These are phyloP conservation scores for Lentinula lateritia DNA, from an alignment of 768 basidiomycete species.

Conservation along the genomic window DNA sequence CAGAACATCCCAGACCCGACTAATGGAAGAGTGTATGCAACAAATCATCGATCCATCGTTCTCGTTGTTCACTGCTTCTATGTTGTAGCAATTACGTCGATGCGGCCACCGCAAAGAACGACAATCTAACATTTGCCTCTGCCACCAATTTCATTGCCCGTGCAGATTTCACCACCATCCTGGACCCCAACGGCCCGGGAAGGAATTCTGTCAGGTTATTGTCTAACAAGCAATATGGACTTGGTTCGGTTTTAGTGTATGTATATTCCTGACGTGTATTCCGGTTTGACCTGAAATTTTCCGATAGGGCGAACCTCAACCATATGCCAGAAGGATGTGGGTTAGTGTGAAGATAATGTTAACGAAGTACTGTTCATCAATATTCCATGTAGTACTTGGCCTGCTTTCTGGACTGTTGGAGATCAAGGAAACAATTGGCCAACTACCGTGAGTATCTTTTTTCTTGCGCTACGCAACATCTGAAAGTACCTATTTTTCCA, in stretches of 20 bases:
- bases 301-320: slow-evolving; percentile 27
- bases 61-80: neutral
- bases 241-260: slow-evolving; percentile 27
- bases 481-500: neutral
- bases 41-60: neutral
- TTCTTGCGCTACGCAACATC: neutral
- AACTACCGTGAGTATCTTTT: slow-evolving; percentile 19
- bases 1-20: slow-evolving; percentile 55
- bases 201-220: slow-evolving; percentile 36
- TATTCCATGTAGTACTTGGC: slow-evolving; percentile 25
- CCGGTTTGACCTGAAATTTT: neutral
- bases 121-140: slow-evolving; percentile 36
- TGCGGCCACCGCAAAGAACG: slow-evolving; percentile 28
- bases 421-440: slow-evolving; percentile 37
- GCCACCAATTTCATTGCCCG: slow-evolving; percentile 34
- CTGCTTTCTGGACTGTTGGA: slow-evolving; percentile 54
- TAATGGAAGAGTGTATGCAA: slow-evolving; percentile 54
- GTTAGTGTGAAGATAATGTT: slow-evolving; percentile 18
- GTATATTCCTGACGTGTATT: slow-evolving; percentile 2
- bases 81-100: slow-evolving; percentile 35
- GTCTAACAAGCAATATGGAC: slow-evolving; percentile 29
- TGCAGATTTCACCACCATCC: slow-evolving; percentile 32
- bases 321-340: slow-evolving; percentile 56
- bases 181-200: slow-evolving; percentile 30
- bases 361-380: neutral